Evolutionary conservation across 306 rosid genomes (phyloP).

Genomic region (Dryas octopetala): DNA sequence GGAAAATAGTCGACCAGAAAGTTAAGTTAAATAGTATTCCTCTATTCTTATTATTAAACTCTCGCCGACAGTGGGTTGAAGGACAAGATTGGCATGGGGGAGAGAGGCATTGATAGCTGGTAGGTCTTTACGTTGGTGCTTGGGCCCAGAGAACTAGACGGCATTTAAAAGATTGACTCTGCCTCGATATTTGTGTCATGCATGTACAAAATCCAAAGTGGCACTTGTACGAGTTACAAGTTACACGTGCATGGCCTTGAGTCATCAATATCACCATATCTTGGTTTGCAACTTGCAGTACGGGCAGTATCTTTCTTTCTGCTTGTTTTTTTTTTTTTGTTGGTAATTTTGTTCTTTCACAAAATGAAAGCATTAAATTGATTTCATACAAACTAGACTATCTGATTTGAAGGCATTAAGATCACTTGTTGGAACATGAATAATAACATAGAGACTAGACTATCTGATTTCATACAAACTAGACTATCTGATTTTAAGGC

Average conservation of each 20-base stretch:
- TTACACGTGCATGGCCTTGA: slow-evolving; percentile 49
- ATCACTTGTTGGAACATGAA: too few species aligned
- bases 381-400: too few species aligned
- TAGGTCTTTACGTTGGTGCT: slow-evolving; percentile 24
- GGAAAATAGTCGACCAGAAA: too few species aligned
- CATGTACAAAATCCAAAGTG: slow-evolving; percentile 13
- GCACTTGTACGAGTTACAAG: slow-evolving; percentile 3
- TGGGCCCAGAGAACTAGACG: slow-evolving; percentile 23
- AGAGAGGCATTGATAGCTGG: slow-evolving; percentile 35
- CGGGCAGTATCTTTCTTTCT: not conserved
- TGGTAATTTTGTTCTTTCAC: too few species aligned
- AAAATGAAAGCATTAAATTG: too few species aligned
- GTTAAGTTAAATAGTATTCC: too few species aligned
- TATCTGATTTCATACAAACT: too few species aligned
- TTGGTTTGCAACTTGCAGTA: not conserved
- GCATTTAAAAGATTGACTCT: slow-evolving; percentile 31
- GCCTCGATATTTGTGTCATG: slow-evolving; percentile 27
- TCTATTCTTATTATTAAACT: not conserved
- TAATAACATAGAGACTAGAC: too few species aligned
- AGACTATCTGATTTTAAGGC: too few species aligned
- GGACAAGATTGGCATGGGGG: slow-evolving; percentile 21
- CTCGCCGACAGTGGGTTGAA: slow-evolving; percentile 52
- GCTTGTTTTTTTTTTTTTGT: too few species aligned
- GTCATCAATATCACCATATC: slow-evolving; percentile 6
- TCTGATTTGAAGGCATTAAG: too few species aligned